phyloP scores from a whole-genome alignment of 2,329 filamentous ascomycete species.

The Dactylellina parvicollis region DNA sequence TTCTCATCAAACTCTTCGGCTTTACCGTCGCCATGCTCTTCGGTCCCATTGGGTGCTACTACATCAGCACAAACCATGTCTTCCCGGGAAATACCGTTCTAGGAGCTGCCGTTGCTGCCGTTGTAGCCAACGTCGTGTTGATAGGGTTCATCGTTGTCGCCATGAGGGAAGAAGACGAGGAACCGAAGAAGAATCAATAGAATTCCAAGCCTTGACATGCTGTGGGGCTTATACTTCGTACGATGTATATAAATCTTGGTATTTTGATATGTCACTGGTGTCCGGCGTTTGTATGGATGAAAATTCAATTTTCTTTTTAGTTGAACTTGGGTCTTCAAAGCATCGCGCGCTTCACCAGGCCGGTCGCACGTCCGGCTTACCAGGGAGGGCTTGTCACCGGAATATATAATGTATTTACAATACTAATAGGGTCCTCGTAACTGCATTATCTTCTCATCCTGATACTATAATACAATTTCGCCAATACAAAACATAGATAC shows the following conservation, averaged over 20 bases:
- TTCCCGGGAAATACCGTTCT: conserved; percentile 73
- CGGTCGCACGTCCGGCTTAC: too few relatives aligned
- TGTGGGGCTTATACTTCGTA: neutral
- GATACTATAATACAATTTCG: conserved; percentile 38
- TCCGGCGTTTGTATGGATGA: conserved; percentile 6
- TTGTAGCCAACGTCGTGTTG: conserved; percentile 90
- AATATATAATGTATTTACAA: neutral
- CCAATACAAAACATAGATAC: too few relatives aligned
- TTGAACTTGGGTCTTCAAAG: too few relatives aligned
- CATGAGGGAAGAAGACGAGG: conserved; percentile 80
- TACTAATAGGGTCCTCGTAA: neutral
- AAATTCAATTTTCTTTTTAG: too few relatives aligned
- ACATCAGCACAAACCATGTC: conserved; percentile 77
- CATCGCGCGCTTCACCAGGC: too few relatives aligned
- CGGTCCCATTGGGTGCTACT: conserved; percentile 88
- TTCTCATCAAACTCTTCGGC: conserved; percentile 87
- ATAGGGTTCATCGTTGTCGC: conserved; percentile 91
- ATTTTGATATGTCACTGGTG: neutral
- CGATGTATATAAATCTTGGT: conserved; percentile 3
- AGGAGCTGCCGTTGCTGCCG: conserved; percentile 71
- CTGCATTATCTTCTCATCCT: conserved; percentile 16
- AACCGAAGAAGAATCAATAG: conserved; percentile 67
- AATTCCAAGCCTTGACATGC: neutral
- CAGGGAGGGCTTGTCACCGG: too few relatives aligned
- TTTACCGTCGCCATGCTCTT: conserved; percentile 94